Base-by-base conservation (phyloP, 768 basidiomycete species). In the Aureoboletus auriporus region DNA sequence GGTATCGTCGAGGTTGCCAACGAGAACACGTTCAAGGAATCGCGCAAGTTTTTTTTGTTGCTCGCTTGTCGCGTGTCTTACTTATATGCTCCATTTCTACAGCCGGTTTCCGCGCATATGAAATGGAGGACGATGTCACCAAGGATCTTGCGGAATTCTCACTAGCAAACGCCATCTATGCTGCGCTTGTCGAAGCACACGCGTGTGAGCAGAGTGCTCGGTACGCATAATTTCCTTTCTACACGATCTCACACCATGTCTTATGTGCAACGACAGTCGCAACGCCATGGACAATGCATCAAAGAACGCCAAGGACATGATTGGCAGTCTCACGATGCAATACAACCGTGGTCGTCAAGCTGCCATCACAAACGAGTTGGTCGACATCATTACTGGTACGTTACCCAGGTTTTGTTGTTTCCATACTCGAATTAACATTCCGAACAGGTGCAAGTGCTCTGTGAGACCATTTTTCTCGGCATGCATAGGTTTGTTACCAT, bases 241-340 rank as follows among this genome's bases (percentile, higher is more conserved):
- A 8, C 6, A 16, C 4, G 6, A 29, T 23, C 33, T 2, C 26
- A 14, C 17, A 8, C 10, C 9, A 27, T 9, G 6, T 42, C 35
- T 53, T 34, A 52, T 42, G 1, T 11, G 8, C 28, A 12, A 28
- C 36, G 17, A 47, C 49, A 60, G 95, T 69, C 87, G 95, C 59
- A 97, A 95, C 59, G 96, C 96, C 63, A 99, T 99, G 96, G 96
- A 98, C 82, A 98, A 93, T 65, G 95, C 95, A 41, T 93, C 94
- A 57, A 99, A 99, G 84, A 98, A 99, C 70, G 96, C 96, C 49
- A 74, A 72, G 30, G 93, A 94, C 71, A 96, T 97, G 93, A 95
- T 97, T 63, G 70, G 70, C 52, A 69, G 75, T 39, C 77, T 97
- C 42, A 87, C 88, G 69, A 87, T 96, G 86, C 80, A 95, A 70